Conservation (phyloP, 202 grass and related monocot species). For the Eragrostis tef region DNA sequence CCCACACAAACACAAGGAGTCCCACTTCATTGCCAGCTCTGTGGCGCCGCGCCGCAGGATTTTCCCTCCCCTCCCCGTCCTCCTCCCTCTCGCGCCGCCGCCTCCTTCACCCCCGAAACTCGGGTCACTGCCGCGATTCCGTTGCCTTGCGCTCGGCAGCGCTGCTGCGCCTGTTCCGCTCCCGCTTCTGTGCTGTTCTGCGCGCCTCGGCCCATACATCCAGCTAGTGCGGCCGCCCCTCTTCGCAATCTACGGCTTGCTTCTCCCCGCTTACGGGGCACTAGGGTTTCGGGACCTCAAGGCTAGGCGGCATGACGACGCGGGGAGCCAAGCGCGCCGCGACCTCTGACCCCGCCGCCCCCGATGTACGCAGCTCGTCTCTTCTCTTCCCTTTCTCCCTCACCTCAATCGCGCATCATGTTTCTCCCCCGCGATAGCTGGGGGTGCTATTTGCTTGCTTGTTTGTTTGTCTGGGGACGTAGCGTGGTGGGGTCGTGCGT, state of each 20-base stretch:
- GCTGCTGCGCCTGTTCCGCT: not conserved
- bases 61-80: not conserved
- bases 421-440: not conserved
- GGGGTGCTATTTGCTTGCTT: not conserved
- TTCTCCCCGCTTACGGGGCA: not conserved
- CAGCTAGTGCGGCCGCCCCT: not conserved
- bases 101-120: not conserved
- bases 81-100: not conserved
- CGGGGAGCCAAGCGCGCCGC: slow-evolving; percentile 38
- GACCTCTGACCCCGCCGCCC: slow-evolving; percentile 8
- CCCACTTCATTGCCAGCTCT: no score
- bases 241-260: not conserved
- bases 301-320: slow-evolving; percentile 35
- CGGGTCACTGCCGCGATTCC: not conserved
- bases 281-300: slow-evolving; percentile 29
- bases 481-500: not conserved
- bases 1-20: not conserved
- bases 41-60: not conserved
- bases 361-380: slow-evolving; percentile 15
- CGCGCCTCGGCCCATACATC: no score
- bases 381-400: no score
- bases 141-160: not conserved
- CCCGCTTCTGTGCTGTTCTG: not conserved
- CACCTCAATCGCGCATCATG: not conserved
- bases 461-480: not conserved